These are phyloP conservation scores for Dentipellis sp. DNA, from an alignment of 768 basidiomycete genomes.

Conservation along the genomic window DNA sequence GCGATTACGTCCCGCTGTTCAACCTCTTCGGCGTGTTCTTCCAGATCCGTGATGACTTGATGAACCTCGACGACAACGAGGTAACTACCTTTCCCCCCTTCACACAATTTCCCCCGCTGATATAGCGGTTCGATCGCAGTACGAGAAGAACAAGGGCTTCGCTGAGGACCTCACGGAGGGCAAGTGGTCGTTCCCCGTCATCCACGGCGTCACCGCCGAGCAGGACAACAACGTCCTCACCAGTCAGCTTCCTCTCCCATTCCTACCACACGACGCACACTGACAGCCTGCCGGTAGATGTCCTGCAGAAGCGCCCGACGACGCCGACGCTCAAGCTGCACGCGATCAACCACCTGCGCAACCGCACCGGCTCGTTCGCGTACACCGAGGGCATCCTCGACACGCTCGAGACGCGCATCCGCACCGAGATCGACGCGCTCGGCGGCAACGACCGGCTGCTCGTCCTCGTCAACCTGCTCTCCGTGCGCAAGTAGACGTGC, in stretches of 20 bases:
- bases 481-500: background rate
- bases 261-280: background rate
- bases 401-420: conserved; percentile 59
- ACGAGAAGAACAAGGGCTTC: conserved; percentile 76
- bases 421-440: background rate
- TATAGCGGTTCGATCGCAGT: conserved; percentile 36
- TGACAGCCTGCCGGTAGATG: conserved; percentile 39
- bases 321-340: conserved; percentile 74
- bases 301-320: conserved; percentile 81
- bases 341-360: conserved; percentile 67
- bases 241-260: conserved; percentile 20
- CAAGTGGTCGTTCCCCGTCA: conserved; percentile 94
- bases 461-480: background rate
- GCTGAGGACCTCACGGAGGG: conserved; percentile 94
- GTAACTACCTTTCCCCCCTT: conserved; percentile 28
- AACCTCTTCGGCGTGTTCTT: conserved; percentile 93
- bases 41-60: conserved; percentile 93
- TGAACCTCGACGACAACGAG: conserved; percentile 86
- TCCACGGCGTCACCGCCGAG: conserved; percentile 77
- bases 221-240: conserved; percentile 73
- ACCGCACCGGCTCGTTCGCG: conserved; percentile 75
- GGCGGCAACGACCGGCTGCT: background rate
- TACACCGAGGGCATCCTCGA: conserved; percentile 71
- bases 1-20: conserved; percentile 86
- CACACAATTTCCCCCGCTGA: background rate